These are phyloP conservation scores for Zoysia japonica DNA, from an alignment of 176 grass and related monocot genomes.

Conservation along the genomic window DNA sequence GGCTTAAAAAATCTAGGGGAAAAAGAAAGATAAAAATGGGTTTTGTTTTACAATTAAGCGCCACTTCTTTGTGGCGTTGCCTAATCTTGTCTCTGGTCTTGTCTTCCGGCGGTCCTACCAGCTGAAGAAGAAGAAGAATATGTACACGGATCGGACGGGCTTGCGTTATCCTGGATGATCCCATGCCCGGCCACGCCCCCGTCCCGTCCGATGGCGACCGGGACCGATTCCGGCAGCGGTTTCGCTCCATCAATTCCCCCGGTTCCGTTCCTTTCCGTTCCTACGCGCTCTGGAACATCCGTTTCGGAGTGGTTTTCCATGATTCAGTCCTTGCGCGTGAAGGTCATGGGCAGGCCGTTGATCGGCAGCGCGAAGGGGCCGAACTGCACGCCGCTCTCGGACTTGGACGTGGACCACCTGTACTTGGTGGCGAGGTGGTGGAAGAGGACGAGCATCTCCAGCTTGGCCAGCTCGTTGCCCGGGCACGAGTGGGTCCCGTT, in stretches of 20 bases:
- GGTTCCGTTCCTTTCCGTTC: neutral
- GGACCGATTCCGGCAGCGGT: constrained; percentile 29
- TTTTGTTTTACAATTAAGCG: constrained; percentile 45
- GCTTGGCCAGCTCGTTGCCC: constrained; percentile 94
- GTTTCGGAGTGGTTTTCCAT: neutral
- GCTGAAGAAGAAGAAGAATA: constrained; percentile 21
- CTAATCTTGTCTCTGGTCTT: constrained; percentile 20
- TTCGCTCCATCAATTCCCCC: neutral
- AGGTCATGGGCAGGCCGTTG: constrained; percentile 86
- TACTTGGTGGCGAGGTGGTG: constrained; percentile 93
- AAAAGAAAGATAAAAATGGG: constrained; percentile 32
- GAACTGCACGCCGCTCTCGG: constrained; percentile 86
- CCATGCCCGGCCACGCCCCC: neutral
- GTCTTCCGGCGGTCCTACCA: constrained; percentile 35
- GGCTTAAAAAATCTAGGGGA: neutral
- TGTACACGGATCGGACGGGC: too few relatives aligned
- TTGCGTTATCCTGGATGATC: neutral
- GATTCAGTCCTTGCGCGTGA: constrained; percentile 47
- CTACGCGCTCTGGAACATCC: neutral
- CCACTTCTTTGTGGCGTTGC: constrained; percentile 60
- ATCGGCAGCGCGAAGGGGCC: constrained; percentile 82
- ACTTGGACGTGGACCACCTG: constrained; percentile 77
- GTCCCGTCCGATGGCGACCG: constrained; percentile 50
- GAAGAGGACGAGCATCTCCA: constrained; percentile 96
- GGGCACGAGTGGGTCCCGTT: constrained; percentile 98